Conservation (phyloP, 2,329 filamentous ascomycete genomes). For the Daldinia sp. region DNA sequence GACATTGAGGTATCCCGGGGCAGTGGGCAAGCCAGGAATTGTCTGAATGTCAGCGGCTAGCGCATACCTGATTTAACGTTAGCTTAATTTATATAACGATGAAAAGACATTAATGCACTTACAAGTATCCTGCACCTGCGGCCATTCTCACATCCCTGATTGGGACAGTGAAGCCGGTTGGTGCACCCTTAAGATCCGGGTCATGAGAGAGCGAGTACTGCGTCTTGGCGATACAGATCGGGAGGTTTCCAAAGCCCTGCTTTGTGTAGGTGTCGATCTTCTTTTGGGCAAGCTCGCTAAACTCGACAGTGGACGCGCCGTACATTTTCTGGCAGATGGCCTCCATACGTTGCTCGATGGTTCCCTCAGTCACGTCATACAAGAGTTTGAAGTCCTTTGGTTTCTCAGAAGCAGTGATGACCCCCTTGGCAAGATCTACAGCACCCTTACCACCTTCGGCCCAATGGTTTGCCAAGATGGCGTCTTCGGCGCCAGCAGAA, state of each 20-base stretch:
- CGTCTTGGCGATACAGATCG: slow-evolving; percentile 97
- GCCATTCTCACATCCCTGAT: slow-evolving; percentile 95
- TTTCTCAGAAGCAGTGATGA: slow-evolving; percentile 85
- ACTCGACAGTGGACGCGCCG: slow-evolving; percentile 87
- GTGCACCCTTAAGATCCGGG: slow-evolving; percentile 92
- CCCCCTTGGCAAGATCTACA: slow-evolving; percentile 86
- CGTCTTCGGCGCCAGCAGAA: slow-evolving; percentile 91
- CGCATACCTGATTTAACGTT: slow-evolving; percentile 74
- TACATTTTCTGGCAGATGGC: slow-evolving; percentile 94
- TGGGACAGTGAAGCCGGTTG: slow-evolving; percentile 92
- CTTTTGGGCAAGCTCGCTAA: slow-evolving; percentile 92
- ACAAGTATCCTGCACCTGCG: slow-evolving; percentile 92
- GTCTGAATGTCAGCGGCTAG: slow-evolving; percentile 98
- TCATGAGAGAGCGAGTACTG: slow-evolving; percentile 98
- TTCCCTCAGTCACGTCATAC: slow-evolving; percentile 79
- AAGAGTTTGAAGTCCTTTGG: slow-evolving; percentile 89
- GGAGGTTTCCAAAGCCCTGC: slow-evolving; percentile 92
- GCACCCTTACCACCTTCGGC: slow-evolving; percentile 93
- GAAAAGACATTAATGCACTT: slow-evolving; percentile 55
- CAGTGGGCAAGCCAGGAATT: slow-evolving; percentile 94
- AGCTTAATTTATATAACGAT: slow-evolving; percentile 2
- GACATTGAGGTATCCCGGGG: slow-evolving; percentile 94
- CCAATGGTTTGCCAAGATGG: slow-evolving; percentile 96
- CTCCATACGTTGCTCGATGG: slow-evolving; percentile 90
- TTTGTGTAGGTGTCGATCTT: slow-evolving; percentile 95